Percentiles rank a stretch among this genome's conserved stretches.
Conservation (phyloP, 2,329 filamentous ascomycete species). For the Paecilomyces fulvus region DNA sequence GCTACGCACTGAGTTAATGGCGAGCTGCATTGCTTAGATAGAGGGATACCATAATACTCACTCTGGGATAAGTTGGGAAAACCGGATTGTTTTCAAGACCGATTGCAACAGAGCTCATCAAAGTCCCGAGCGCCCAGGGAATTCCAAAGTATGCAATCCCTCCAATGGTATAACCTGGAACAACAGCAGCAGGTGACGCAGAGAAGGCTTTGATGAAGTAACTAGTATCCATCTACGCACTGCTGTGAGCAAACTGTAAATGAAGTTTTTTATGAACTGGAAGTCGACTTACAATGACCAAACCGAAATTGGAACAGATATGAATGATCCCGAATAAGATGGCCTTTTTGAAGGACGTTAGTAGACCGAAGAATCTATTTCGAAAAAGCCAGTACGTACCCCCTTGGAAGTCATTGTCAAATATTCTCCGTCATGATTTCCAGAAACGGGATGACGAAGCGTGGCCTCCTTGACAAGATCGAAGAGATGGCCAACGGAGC, state of each 20-base stretch:
- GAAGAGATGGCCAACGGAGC: slow-evolving; percentile 42
- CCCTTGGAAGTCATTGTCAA: slow-evolving; percentile 49
- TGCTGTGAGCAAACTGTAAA: background rate
- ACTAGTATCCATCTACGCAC: slow-evolving; percentile 41
- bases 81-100: slow-evolving; percentile 40
- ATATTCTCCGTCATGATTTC: slow-evolving; percentile 47
- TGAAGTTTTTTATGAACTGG: background rate
- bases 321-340: slow-evolving; percentile 46
- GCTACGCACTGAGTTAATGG: slow-evolving; percentile 7
- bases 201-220: slow-evolving; percentile 49
- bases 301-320: slow-evolving; percentile 42
- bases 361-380: slow-evolving; percentile 15
- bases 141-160: slow-evolving; percentile 48
- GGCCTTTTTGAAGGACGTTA: slow-evolving; percentile 19
- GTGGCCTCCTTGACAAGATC: slow-evolving; percentile 42
- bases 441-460: slow-evolving; percentile 38
- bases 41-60: slow-evolving; percentile 8
- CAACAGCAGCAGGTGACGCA: slow-evolving; percentile 38
- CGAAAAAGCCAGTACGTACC: slow-evolving; percentile 37
- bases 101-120: slow-evolving; percentile 42
- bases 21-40: background rate
- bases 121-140: slow-evolving; percentile 45
- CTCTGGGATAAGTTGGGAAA: slow-evolving; percentile 48
- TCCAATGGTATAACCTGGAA: slow-evolving; percentile 45
- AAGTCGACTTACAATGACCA: slow-evolving; percentile 36